Evolutionary conservation across 2,329 filamentous ascomycete genomes (phyloP).

Genomic region (Cladophialophora chaetospira): DNA sequence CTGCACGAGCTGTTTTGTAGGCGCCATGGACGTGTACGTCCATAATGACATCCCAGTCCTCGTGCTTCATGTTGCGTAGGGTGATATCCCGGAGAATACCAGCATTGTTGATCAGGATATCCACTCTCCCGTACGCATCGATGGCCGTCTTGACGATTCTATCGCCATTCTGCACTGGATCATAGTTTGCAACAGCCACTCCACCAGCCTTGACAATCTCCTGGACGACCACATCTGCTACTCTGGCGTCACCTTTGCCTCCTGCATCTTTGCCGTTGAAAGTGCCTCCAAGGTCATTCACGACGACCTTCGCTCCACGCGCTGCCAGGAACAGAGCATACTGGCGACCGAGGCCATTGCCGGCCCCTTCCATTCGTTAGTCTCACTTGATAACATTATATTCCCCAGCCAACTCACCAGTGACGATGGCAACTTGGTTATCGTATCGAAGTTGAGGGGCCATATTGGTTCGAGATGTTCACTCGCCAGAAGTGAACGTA

Average conservation of each 20-base stretch:
- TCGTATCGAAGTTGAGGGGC: conserved; percentile 79
- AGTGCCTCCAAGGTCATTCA: conserved; percentile 91
- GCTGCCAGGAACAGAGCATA: conserved; percentile 88
- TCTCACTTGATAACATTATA: too few relatives aligned
- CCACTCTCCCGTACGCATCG: conserved; percentile 24
- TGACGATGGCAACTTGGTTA: conserved; percentile 84
- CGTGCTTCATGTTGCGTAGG: conserved; percentile 97
- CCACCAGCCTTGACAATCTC: conserved; percentile 75
- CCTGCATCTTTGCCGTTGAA: conserved; percentile 89
- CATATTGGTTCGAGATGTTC: conserved; percentile 23
- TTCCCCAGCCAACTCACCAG: too few relatives aligned
- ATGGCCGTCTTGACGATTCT: conserved; percentile 59
- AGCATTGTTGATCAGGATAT: conserved; percentile 36
- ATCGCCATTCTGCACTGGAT: conserved; percentile 78
- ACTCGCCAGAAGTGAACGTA: background rate
- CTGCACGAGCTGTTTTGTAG: conserved; percentile 91
- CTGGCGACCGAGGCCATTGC: conserved; percentile 76
- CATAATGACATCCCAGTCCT: conserved; percentile 94
- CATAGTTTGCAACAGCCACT: conserved; percentile 96
- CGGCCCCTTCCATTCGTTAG: too few relatives aligned
- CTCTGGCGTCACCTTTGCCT: conserved; percentile 71
- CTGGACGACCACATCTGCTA: conserved; percentile 51
- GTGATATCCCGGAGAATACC: conserved; percentile 75
- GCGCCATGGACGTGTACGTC: conserved; percentile 88
- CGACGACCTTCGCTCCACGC: conserved; percentile 88